Percentiles rank a stretch among this genome's conserved stretches.
These are phyloP conservation scores for Phlebopus sp. DNA, from an alignment of 1,284 basidiomycete species.

Conservation along the genomic window DNA sequence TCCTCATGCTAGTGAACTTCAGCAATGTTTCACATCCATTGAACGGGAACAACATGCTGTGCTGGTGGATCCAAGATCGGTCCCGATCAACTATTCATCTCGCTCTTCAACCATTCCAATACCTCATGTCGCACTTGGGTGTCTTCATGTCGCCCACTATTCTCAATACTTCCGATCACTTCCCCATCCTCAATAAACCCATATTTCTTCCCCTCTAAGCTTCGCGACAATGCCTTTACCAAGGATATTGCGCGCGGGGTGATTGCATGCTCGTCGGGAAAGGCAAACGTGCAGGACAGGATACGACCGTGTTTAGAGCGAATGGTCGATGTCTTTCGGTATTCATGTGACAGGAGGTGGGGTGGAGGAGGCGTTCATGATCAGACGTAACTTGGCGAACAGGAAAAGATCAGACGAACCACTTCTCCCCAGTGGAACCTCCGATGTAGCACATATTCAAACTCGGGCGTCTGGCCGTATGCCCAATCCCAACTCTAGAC, in stretches of 20 bases:
- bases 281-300: slow-evolving; percentile 43
- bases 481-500: slow-evolving; percentile 88
- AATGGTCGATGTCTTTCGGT: no score
- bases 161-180: slow-evolving; percentile 1
- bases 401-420: slow-evolving; percentile 40
- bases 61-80: no score
- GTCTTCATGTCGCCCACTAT: no score
- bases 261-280: slow-evolving; percentile 21
- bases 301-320: slow-evolving; percentile 66
- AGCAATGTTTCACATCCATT: no score
- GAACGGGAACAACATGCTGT: no score
- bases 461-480: slow-evolving; percentile 94
- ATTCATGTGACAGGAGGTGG: no score
- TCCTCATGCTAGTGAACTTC: no score
- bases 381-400: not conserved
- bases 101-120: slow-evolving; percentile 24
- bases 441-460: slow-evolving; percentile 57
- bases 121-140: slow-evolving; percentile 7
- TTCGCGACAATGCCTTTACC: slow-evolving; percentile 25
- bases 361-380: no score
- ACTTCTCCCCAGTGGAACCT: slow-evolving; percentile 60
- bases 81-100: slow-evolving; percentile 17
- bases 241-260: slow-evolving; percentile 9
- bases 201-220: slow-evolving; percentile 45
- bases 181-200: slow-evolving; percentile 42